A percentile compares a stretch with the other conserved stretches of the same genome.
These are phyloP conservation scores for Fulvia fulva DNA, from an alignment of 2,329 filamentous ascomycete genomes.

Conservation along the genomic window DNA sequence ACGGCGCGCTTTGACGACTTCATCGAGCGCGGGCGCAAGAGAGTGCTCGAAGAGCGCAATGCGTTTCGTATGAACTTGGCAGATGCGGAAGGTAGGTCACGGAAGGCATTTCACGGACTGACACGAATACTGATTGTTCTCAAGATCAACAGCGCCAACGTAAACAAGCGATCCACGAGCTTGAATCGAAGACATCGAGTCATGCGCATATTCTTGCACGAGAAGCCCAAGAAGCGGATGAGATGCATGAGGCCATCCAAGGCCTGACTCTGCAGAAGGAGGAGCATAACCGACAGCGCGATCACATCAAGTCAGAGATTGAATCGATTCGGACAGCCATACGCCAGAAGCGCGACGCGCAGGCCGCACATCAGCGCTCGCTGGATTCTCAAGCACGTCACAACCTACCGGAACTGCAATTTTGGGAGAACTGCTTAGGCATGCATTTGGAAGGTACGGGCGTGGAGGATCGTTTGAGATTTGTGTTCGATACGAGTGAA, in stretches of 20 bases:
- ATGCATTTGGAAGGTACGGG: constrained; percentile 79
- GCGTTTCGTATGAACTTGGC: constrained; percentile 87
- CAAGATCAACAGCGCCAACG: constrained; percentile 88
- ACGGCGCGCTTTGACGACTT: constrained; percentile 87
- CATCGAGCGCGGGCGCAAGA: constrained; percentile 85
- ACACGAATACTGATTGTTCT: constrained; percentile 10
- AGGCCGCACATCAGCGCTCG: constrained; percentile 67
- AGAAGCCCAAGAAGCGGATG: constrained; percentile 67
- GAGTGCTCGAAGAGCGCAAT: constrained; percentile 88
- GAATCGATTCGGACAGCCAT: constrained; percentile 66
- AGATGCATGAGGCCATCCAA: constrained; percentile 60
- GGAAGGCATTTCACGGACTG: neutral
- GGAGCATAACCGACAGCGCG: constrained; percentile 51
- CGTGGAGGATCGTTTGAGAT: constrained; percentile 74
- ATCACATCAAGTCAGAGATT: constrained; percentile 55
- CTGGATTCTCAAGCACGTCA: constrained; percentile 79
- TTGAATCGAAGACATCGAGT: constrained; percentile 65
- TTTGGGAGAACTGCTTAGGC: constrained; percentile 91
- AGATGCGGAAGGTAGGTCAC: constrained; percentile 73
- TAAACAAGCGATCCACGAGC: constrained; percentile 80
- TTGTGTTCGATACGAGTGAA: constrained; percentile 82
- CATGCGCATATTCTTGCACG: constrained; percentile 72
- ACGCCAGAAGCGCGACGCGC: constrained; percentile 64
- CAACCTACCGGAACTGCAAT: constrained; percentile 89
- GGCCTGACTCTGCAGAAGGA: constrained; percentile 54